These are phyloP conservation scores for Vigna angularis DNA, from an alignment of 306 rosid species.

Conservation along the genomic window DNA sequence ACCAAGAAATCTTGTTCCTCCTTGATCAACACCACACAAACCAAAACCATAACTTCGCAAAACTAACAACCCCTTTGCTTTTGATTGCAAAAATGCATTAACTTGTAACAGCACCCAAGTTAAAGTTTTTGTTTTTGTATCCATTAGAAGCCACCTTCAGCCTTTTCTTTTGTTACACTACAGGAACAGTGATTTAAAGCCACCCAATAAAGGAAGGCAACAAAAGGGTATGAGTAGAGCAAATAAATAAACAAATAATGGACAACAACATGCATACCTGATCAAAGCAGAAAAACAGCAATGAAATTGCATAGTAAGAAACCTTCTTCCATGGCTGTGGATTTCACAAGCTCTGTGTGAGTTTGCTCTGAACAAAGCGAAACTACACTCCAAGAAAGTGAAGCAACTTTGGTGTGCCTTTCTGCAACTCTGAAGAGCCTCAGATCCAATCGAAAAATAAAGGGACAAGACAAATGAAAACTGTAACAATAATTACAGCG, in stretches of 20 bases:
- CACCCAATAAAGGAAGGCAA: slow-evolving; percentile 38
- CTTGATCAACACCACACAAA: slow-evolving; percentile 36
- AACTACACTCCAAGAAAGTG: slow-evolving; percentile 55
- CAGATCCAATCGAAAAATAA: slow-evolving; percentile 87
- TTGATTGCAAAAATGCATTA: slow-evolving; percentile 41
- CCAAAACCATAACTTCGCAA: slow-evolving; percentile 28
- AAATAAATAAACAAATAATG: background rate
- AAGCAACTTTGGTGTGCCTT: slow-evolving; percentile 55
- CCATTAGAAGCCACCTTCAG: slow-evolving; percentile 47
- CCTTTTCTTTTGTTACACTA: slow-evolving; percentile 44
- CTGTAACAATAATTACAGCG: slow-evolving; percentile 39
- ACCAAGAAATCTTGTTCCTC: slow-evolving; percentile 40
- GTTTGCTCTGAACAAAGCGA: slow-evolving; percentile 12
- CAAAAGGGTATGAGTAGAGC: slow-evolving; percentile 39
- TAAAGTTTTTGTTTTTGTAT: slow-evolving; percentile 37
- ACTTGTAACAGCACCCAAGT: slow-evolving; percentile 40
- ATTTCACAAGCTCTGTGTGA: slow-evolving; percentile 31
- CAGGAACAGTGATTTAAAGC: slow-evolving; percentile 34
- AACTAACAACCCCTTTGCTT: slow-evolving; percentile 26
- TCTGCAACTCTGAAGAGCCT: slow-evolving; percentile 58
- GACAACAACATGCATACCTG: slow-evolving; percentile 51
- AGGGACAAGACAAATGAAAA: slow-evolving; percentile 45
- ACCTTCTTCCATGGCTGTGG: slow-evolving; percentile 56
- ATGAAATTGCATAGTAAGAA: slow-evolving; percentile 52
- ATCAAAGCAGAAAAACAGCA: slow-evolving; percentile 51